A percentile compares a stretch with the other conserved stretches of the same genome.
Conservation (phyloP, 306 rosid species). For the Elaeagnus macrophylla region DNA sequence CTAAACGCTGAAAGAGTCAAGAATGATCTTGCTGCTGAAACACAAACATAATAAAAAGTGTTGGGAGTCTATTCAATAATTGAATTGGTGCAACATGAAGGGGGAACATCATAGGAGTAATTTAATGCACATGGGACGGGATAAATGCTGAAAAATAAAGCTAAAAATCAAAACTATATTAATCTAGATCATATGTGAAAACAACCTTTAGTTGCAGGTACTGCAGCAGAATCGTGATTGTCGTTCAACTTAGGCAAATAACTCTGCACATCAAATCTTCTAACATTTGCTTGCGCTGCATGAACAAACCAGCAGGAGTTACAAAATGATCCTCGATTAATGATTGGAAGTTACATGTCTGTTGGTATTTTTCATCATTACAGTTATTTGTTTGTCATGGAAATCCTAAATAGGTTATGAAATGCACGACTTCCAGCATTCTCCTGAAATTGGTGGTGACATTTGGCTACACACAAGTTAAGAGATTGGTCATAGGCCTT, state of each 20-base stretch:
- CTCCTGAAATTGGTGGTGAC: too few species aligned
- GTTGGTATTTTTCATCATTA: neutral
- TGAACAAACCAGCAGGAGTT: slow-evolving; percentile 1
- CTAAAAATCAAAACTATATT: neutral
- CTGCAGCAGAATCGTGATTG: slow-evolving; percentile 39
- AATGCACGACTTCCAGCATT: too few species aligned
- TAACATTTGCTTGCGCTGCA: slow-evolving; percentile 40
- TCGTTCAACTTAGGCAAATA: slow-evolving; percentile 51
- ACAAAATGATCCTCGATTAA: slow-evolving; percentile 12
- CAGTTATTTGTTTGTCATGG: too few species aligned
- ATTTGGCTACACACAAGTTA: too few species aligned
- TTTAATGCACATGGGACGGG: too few species aligned
- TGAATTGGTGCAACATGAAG: neutral
- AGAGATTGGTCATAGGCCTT: too few species aligned
- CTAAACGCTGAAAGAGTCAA: slow-evolving; percentile 97
- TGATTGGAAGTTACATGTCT: neutral
- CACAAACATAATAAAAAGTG: slow-evolving; percentile 19
- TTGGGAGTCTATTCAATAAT: neutral
- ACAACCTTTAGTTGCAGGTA: slow-evolving; percentile 58
- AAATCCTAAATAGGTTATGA: too few species aligned
- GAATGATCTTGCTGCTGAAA: slow-evolving; percentile 87
- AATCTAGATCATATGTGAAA: slow-evolving; percentile 16
- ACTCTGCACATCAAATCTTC: slow-evolving; percentile 41
- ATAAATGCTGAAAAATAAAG: neutral
- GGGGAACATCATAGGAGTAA: neutral